Conservation (phyloP, 495 filamentous ascomycete genomes). For the Daldinia concentrica region DNA sequence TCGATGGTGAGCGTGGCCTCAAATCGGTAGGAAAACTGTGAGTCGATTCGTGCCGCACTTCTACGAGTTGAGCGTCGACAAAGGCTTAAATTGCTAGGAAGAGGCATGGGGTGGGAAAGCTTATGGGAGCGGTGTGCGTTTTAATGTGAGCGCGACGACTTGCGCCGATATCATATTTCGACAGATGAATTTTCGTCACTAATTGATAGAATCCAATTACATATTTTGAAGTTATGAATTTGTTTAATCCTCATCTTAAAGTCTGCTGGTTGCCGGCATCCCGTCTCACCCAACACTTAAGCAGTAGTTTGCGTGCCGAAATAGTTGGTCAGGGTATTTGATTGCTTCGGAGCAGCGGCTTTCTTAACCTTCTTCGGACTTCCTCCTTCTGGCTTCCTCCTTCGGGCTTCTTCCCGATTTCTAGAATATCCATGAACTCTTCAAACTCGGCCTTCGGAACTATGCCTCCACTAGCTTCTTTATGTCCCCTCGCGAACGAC, state of each 20-base stretch:
- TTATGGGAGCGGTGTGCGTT: constrained; percentile 32
- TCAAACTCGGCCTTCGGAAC: constrained; percentile 63
- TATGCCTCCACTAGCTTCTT: constrained; percentile 67
- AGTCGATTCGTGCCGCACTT: constrained; percentile 12
- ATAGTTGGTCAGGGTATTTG: constrained; percentile 61
- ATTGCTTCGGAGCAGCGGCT: constrained; percentile 45
- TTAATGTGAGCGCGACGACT: constrained; percentile 15
- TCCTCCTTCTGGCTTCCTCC: constrained; percentile 51
- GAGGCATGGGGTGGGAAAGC: constrained; percentile 23
- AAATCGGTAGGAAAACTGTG: constrained; percentile 63
- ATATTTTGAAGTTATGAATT: neutral
- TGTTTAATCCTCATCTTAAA: neutral
- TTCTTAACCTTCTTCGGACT: constrained; percentile 47
- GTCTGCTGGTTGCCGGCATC: neutral
- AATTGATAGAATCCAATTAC: constrained; percentile 21
- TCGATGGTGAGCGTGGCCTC: constrained; percentile 82
- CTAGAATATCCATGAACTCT: constrained; percentile 63
- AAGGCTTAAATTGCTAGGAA: constrained; percentile 37
- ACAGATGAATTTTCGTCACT: neutral
- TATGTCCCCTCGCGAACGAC: constrained; percentile 66
- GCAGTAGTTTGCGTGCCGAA: constrained; percentile 47
- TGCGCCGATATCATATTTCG: neutral
- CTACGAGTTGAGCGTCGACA: constrained; percentile 5
- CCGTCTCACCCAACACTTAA: neutral
- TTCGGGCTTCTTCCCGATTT: constrained; percentile 60